Evolutionary conservation across 305 asterid genomes (phyloP).

Genomic region (Solanum hybrid): DNA sequence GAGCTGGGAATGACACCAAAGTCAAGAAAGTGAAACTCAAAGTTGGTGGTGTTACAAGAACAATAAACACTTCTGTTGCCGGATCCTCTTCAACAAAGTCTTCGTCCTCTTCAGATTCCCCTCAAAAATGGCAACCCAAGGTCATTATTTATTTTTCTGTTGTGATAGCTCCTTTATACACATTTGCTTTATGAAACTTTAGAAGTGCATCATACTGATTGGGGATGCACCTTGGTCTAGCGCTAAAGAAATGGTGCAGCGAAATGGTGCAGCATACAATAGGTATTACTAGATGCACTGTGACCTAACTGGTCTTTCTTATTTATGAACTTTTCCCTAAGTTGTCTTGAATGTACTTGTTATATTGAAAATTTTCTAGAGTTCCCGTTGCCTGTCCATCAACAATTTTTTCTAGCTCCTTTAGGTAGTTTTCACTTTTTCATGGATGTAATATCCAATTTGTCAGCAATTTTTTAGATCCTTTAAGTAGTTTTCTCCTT

Average conservation of each 20-base stretch:
- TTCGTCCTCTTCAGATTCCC: constrained; percentile 27
- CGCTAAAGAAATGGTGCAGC: neutral
- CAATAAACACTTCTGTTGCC: constrained; percentile 44
- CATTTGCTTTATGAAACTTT: neutral
- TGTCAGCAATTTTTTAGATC: neutral
- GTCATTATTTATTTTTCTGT: constrained; percentile 27
- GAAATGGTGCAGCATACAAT: neutral
- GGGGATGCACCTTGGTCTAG: neutral
- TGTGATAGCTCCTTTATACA: neutral
- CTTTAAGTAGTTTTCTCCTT: neutral
- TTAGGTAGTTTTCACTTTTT: neutral
- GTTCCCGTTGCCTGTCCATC: neutral
- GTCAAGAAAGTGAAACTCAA: constrained; percentile 61
- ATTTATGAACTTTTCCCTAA: neutral
- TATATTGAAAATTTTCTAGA: neutral
- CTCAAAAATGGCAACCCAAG: constrained; percentile 17
- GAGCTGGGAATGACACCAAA: constrained; percentile 28
- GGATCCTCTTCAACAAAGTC: constrained; percentile 40
- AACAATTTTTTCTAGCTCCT: neutral
- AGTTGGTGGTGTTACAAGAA: constrained; percentile 71
- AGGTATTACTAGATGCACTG: neutral
- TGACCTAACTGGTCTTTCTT: neutral
- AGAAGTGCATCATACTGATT: neutral
- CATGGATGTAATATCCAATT: neutral
- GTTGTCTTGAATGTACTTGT: neutral